Conservation (phyloP, 2,329 filamentous ascomycete species). For the Claviceps paspali region DNA sequence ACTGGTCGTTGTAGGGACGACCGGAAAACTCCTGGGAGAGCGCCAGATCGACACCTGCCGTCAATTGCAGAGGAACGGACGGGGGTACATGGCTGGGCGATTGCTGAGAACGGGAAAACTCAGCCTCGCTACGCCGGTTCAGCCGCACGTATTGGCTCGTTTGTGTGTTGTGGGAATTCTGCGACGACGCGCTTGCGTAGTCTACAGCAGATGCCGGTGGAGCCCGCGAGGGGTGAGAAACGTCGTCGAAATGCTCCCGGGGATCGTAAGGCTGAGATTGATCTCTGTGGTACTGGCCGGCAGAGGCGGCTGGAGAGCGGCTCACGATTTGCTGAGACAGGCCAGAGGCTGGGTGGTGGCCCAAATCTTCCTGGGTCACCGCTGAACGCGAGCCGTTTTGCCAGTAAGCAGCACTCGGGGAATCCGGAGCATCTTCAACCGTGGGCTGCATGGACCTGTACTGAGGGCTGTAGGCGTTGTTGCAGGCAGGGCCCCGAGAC, state of each 20-base stretch:
- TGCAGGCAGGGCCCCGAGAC: conserved; percentile 34
- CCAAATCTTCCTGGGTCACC: conserved; percentile 19
- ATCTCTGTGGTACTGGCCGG: conserved; percentile 12
- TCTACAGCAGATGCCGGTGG: conserved; percentile 20
- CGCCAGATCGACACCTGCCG: conserved; percentile 43
- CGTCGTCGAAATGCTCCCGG: conserved; percentile 11
- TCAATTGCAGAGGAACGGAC: conserved; percentile 38
- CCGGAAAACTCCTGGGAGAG: conserved; percentile 42
- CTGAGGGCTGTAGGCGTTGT: conserved; percentile 28
- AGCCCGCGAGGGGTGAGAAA: conserved; percentile 9
- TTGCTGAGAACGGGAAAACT: conserved; percentile 17
- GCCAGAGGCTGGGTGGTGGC: conserved; percentile 24
- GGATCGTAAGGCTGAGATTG: conserved; percentile 11
- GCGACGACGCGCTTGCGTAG: conserved; percentile 19
- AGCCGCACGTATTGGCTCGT: conserved; percentile 17
- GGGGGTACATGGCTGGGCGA: conserved; percentile 27
- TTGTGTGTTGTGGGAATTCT: conserved; percentile 13
- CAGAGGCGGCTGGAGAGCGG: conserved; percentile 16
- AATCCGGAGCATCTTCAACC: conserved; percentile 49
- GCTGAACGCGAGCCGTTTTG: conserved; percentile 12
- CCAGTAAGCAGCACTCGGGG: conserved; percentile 19
- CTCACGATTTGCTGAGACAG: conserved; percentile 31
- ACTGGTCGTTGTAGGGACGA: conserved; percentile 19
- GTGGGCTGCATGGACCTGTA: conserved; percentile 43
- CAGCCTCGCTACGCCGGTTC: conserved; percentile 20